A percentile compares a stretch with the other conserved stretches of the same genome.
Conservation (phyloP, 768 basidiomycete genomes). For the Neoboletus brunneissimus region DNA sequence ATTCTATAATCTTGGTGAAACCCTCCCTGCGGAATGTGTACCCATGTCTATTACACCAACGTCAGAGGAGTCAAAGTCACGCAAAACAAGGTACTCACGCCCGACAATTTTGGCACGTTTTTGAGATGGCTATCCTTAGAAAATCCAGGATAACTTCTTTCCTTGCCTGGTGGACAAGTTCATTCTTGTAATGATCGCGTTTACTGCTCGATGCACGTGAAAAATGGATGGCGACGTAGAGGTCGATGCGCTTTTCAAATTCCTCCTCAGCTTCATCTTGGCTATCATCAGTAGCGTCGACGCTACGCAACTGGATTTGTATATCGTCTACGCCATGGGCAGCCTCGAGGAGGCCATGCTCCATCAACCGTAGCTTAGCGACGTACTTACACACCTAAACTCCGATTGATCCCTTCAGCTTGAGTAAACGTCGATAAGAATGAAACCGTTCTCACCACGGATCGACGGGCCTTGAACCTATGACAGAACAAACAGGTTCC, state of each 20-base stretch:
- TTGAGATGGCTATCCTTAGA: slow-evolving; percentile 60
- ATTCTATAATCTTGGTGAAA: slow-evolving; percentile 91
- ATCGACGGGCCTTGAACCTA: slow-evolving; percentile 74
- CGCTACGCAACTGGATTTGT: slow-evolving; percentile 38
- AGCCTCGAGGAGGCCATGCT: slow-evolving; percentile 83
- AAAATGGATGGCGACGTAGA: slow-evolving; percentile 59
- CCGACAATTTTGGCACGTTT: slow-evolving; percentile 81
- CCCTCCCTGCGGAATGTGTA: slow-evolving; percentile 95
- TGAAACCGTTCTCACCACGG: slow-evolving; percentile 49
- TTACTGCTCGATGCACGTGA: slow-evolving; percentile 47
- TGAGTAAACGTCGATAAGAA: slow-evolving; percentile 10
- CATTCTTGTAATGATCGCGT: slow-evolving; percentile 87
- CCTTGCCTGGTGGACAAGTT: slow-evolving; percentile 80
- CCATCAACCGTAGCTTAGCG: slow-evolving; percentile 83
- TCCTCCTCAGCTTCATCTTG: slow-evolving; percentile 58
- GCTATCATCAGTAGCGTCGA: slow-evolving; percentile 38
- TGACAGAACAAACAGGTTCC: slow-evolving; percentile 94
- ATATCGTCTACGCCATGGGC: slow-evolving; percentile 76
- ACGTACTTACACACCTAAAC: slow-evolving; percentile 74
- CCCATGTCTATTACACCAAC: slow-evolving; percentile 47
- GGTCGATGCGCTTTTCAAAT: slow-evolving; percentile 59
- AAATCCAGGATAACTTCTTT: slow-evolving; percentile 83
- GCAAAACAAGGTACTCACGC: slow-evolving; percentile 56
- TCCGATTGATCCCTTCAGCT: slow-evolving; percentile 9
- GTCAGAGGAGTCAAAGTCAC: slow-evolving; percentile 4